Evolutionary conservation across 805 yeast species (phyloP).

Genomic region (Saturnispora besseyi): DNA sequence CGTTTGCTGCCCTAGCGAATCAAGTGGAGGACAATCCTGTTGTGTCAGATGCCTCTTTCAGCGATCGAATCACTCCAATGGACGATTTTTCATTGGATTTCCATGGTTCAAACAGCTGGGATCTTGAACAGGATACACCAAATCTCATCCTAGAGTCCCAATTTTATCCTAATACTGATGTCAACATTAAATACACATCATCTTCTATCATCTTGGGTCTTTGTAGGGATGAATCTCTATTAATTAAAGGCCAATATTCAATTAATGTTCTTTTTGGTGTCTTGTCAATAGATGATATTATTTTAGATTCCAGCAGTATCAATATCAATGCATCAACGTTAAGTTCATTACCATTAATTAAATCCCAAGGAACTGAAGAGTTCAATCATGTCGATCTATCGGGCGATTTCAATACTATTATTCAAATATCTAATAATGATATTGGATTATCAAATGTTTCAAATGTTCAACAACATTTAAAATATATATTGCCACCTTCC

Average conservation of each 20-base stretch:
- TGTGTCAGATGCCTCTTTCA: not conserved
- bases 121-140: not conserved
- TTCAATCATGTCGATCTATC: slow-evolving; percentile 10
- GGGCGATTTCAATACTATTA: slow-evolving; percentile 32
- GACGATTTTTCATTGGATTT: not conserved
- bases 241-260: slow-evolving; percentile 40
- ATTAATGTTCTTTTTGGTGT: slow-evolving; percentile 41
- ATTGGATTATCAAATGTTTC: slow-evolving; percentile 42
- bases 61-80: not conserved
- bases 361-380: slow-evolving; percentile 20
- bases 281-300: slow-evolving; percentile 34
- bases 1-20: not conserved
- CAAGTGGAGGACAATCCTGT: not conserved
- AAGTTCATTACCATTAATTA: slow-evolving; percentile 34
- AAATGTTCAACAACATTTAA: slow-evolving; percentile 35
- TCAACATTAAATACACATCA: not conserved
- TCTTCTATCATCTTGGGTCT: slow-evolving; percentile 30
- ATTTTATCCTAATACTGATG: slow-evolving; percentile 1
- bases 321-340: slow-evolving; percentile 29
- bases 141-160: not conserved
- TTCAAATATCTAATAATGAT: slow-evolving; percentile 28
- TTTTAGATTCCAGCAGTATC: slow-evolving; percentile 10
- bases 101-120: not conserved
- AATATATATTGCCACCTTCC: slow-evolving; percentile 30
- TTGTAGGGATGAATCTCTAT: slow-evolving; percentile 23